phyloP scores from a whole-genome alignment of 1,139 yeast species.

The Diutina siamensis region DNA sequence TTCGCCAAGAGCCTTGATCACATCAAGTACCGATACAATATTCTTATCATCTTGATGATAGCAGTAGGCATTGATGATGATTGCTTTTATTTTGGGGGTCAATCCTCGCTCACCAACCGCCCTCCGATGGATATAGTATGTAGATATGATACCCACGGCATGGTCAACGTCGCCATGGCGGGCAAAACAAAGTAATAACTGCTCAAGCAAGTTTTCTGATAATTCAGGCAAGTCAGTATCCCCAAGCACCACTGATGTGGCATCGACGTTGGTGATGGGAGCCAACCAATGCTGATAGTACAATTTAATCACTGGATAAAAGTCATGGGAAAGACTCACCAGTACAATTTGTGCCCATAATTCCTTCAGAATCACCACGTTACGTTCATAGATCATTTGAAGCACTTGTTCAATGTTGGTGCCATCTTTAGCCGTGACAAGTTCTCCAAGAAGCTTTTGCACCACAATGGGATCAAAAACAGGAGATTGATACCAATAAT shows the following conservation, averaged over 20 bases:
- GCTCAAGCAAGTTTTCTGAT: constrained; percentile 10
- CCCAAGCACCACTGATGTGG: neutral
- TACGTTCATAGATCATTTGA: neutral
- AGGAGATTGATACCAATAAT: neutral
- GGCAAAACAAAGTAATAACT: constrained; percentile 23
- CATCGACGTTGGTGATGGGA: neutral
- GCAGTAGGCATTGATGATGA: constrained; percentile 29
- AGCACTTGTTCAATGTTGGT: neutral
- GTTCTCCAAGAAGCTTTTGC: neutral
- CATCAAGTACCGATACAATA: neutral
- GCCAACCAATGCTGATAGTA: neutral
- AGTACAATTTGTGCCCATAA: neutral
- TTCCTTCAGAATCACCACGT: neutral
- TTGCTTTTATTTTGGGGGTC: constrained; percentile 22
- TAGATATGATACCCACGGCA: constrained; percentile 25
- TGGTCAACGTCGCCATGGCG: constrained; percentile 27
- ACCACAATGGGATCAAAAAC: neutral
- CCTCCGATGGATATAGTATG: constrained; percentile 24
- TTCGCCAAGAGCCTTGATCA: neutral
- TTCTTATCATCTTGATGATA: constrained; percentile 10
- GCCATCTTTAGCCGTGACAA: neutral
- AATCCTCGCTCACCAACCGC: constrained; percentile 24
- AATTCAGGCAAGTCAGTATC: neutral
- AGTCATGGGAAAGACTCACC: neutral
- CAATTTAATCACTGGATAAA: neutral